Evolutionary conservation across 1,284 basidiomycete genomes (phyloP), one percentile per base, ranked within the genome.

Genomic region (Rhodotorula mucilaginosa): DNA sequence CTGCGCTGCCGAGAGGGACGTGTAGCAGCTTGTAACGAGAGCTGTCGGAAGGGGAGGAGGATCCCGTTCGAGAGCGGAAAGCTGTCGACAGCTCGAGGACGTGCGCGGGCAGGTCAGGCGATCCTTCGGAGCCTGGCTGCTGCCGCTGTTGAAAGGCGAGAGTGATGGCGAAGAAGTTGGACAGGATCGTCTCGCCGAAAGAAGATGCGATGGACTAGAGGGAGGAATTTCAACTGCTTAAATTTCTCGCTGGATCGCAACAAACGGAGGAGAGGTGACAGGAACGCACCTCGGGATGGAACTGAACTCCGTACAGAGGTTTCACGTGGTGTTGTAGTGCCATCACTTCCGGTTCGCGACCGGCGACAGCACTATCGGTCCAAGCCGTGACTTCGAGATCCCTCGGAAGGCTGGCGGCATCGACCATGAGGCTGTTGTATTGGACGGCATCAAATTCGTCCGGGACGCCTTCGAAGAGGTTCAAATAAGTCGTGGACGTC

Each of bases 221-320:
- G 18, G 6, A 5, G 3, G 6, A 34, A 34, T 34, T 34, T 34
- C 34, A 34, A 34, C 34, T 4, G 34, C 7, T 34, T 34, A 34
- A 34, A 3, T 34, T 34, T 34, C 7, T 34, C 34, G 34, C 34
- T 34, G 34, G 34, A 34, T 34, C 34, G 34, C 34, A 34, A 34
- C 4, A 34, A 44, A 2, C 21, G 39, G 18, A n/a, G 39, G 46
- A 4, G 19, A 3, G 12, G 6, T 3, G 88, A 44, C 10, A 10
- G 39, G 39, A 44, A 13, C 86, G 13, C 88, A 91, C 81, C 68
- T 96, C 95, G 1, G 95, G 96, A 80, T 98, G 96, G 79, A 97
- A 98, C 80, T 98, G 95, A 3, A 98, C 93, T 5, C 92, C 93
- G 88, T 90, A 95, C 76, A 95, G 91, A 0, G 94, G 92, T 72